A percentile compares a stretch with the other conserved stretches of the same genome.
phyloP scores from a whole-genome alignment of 345 rosid genomes.

The Bruguiera sexangula region DNA sequence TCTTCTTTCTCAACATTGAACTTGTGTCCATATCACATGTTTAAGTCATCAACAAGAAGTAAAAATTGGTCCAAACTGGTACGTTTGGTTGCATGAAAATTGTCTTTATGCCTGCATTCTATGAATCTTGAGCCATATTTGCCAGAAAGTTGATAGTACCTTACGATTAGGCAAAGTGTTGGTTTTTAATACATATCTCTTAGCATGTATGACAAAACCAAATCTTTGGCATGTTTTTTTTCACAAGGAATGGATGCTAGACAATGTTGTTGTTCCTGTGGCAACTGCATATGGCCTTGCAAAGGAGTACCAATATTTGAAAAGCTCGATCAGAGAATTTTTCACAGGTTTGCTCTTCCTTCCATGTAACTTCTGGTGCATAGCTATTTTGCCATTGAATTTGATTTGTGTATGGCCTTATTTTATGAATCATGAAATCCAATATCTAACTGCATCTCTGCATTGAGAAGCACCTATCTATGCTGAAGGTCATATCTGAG shows the following conservation, averaged over 20 bases:
- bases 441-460: background rate
- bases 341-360: constrained; percentile 58
- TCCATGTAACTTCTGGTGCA: background rate
- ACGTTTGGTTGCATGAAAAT: background rate
- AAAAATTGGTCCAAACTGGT: background rate
- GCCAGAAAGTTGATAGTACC: background rate
- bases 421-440: background rate
- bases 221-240: constrained; percentile 14
- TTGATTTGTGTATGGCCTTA: background rate
- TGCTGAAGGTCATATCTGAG: too few relatives aligned
- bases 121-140: background rate
- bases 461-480: background rate
- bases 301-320: constrained; percentile 74
- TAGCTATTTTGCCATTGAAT: background rate
- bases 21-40: too few relatives aligned
- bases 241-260: constrained; percentile 78
- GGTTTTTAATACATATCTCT: background rate
- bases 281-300: constrained; percentile 68
- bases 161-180: background rate
- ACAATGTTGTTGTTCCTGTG: constrained; percentile 73
- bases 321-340: constrained; percentile 61
- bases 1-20: background rate
- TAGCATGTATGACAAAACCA: constrained; percentile 5
- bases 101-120: too few relatives aligned
- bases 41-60: background rate